Base-by-base conservation (phyloP, 257 asterid genomes). In the Nicotiana benthamiana region DNA sequence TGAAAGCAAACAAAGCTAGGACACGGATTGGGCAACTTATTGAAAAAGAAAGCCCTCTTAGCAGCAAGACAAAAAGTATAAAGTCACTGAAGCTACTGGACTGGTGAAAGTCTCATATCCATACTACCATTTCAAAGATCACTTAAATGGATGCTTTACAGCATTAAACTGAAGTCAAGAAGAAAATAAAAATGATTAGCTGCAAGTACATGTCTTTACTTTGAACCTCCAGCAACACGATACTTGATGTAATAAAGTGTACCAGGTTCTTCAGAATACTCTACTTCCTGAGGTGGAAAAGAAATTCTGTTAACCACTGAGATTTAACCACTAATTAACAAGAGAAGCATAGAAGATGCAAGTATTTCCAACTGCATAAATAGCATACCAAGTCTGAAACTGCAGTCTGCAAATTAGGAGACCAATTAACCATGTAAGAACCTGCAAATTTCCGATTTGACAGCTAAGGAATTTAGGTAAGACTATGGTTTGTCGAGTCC, bases 221-320 rank as follows among this genome's bases (percentile, higher is more conserved):
- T 94, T 83, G 98, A 89, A 83, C 98, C 98, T 85, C 98, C 99
- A 81, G 98, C 99, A 88, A 96, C 99, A 83, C 98, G 98, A 82
- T 96, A 96, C 88, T 96, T 94, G 84, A 96, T 96, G 90, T 96
- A 87, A 90, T 94, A 96, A 48, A 96, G 86, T 80, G 87, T 84
- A 80, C 98, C 98, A 75, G 98, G 93, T 89, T 96, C 98, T 86
- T 96, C 97, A 6, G 98, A 90, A 83, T 96, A 94, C 86, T 96
- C 99, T 78, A 96, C 99, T 91, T 94, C 99, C 99, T 94, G 84
- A 54, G 34, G 78, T 79, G 78, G 60, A 32, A 51, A 84, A 62
- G 62, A 61, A 51, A 75, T 64, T 65, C 40, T 62, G 11, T 61
- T 79, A 67, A 72, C 60, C 28, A 68, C 65, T 10, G 18, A 36